Conservation (phyloP, 1,284 basidiomycete genomes). For the Austroboletus olivaceoglutinosus region DNA sequence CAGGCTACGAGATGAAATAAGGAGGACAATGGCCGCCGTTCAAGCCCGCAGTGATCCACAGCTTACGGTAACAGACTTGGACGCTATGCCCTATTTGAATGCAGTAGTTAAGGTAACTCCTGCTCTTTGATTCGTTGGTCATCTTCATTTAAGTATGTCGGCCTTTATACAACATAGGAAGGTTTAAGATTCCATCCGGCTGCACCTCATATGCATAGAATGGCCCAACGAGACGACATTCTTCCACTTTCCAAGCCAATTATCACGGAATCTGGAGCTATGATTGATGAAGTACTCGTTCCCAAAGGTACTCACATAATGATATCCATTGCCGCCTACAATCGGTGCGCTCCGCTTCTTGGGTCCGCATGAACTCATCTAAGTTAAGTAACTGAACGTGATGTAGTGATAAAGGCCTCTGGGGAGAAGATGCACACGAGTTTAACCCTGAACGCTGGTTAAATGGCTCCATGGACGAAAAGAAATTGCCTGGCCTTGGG, state of each 20-base stretch:
- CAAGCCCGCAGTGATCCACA: slow-evolving; percentile 37
- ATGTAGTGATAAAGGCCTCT: slow-evolving; percentile 41
- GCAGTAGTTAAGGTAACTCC: slow-evolving; percentile 50
- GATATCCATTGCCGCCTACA: slow-evolving; percentile 37
- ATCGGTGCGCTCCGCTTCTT: slow-evolving; percentile 27
- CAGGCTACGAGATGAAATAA: slow-evolving; percentile 42
- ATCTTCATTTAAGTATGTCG: not conserved
- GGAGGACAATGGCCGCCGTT: slow-evolving; percentile 32
- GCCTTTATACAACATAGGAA: slow-evolving; percentile 29
- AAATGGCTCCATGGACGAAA: slow-evolving; percentile 29
- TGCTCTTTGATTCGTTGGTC: no score
- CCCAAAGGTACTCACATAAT: slow-evolving; percentile 36
- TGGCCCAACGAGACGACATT: slow-evolving; percentile 41
- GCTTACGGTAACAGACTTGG: slow-evolving; percentile 45
- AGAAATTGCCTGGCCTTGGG: slow-evolving; percentile 40
- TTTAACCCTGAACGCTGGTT: slow-evolving; percentile 55
- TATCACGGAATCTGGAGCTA: slow-evolving; percentile 33
- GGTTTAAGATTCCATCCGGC: slow-evolving; percentile 39
- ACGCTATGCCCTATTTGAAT: slow-evolving; percentile 48
- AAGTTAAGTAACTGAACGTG: not conserved
- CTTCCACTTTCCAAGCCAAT: slow-evolving; percentile 47
- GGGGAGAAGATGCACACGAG: slow-evolving; percentile 48
- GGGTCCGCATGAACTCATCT: not conserved
- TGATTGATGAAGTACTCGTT: slow-evolving; percentile 36
- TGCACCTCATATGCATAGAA: slow-evolving; percentile 30